Conservation (phyloP, 805 yeast genomes). For the Candida silvicultrix region DNA sequence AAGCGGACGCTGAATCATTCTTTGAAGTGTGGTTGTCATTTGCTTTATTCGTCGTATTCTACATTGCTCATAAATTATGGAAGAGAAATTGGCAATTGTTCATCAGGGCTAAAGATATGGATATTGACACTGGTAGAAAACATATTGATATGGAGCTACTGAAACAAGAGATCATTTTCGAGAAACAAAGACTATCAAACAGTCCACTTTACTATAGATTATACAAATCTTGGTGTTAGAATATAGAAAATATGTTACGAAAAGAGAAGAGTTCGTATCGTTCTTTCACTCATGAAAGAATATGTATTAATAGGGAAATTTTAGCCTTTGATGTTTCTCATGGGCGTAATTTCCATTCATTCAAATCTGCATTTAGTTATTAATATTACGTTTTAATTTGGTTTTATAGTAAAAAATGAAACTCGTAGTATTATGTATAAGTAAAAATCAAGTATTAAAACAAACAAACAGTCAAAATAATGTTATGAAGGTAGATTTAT, state of each 20-base stretch:
- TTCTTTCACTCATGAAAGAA: no score
- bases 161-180: conserved; percentile 47
- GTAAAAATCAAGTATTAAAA: neutral
- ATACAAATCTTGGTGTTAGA: conserved; percentile 40
- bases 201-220: conserved; percentile 41
- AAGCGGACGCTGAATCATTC: conserved; percentile 47
- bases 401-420: neutral
- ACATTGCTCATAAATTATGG: conserved; percentile 50
- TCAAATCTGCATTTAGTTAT: no score
- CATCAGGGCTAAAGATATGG: conserved; percentile 42
- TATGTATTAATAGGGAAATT: no score
- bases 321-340: no score
- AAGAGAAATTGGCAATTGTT: conserved; percentile 31
- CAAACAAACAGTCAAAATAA: neutral
- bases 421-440: no score
- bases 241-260: no score
- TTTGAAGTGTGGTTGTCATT: conserved; percentile 58
- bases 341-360: neutral
- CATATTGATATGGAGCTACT: conserved; percentile 46
- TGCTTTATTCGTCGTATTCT: conserved; percentile 51
- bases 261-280: no score
- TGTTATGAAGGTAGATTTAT: neutral
- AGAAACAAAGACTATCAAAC: conserved; percentile 30
- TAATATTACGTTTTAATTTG: neutral
- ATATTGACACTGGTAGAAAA: conserved; percentile 58